Conservation (phyloP, 164 flowering plant genomes). For the Dillenia turbinata region DNA sequence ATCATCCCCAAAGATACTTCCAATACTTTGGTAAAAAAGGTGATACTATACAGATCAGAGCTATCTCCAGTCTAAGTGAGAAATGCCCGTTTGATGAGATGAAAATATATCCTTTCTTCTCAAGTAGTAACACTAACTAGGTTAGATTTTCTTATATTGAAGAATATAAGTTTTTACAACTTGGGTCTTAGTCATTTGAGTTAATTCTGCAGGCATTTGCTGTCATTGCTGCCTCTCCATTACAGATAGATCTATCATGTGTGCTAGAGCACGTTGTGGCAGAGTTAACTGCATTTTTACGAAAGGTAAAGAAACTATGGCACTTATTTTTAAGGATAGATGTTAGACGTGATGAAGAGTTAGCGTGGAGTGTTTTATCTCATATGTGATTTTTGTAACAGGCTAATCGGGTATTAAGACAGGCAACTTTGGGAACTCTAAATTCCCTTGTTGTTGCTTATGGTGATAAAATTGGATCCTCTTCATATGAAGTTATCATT, state of each 20-base stretch:
- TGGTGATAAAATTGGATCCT: constrained; percentile 84
- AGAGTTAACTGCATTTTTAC: constrained; percentile 85
- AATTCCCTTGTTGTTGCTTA: constrained; percentile 90
- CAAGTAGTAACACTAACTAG: too few species aligned
- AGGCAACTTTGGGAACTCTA: constrained; percentile 90
- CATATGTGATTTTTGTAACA: constrained; percentile 22
- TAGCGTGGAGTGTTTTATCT: neutral
- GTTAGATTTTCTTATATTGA: too few species aligned
- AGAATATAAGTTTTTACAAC: too few species aligned
- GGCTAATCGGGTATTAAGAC: constrained; percentile 94
- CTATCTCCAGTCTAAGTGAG: too few species aligned
- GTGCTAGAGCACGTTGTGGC: constrained; percentile 80
- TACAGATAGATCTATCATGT: constrained; percentile 77
- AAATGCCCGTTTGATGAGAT: too few species aligned
- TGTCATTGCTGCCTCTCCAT: constrained; percentile 86
- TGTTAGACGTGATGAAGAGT: too few species aligned
- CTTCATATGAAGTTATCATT: constrained; percentile 90
- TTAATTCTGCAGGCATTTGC: constrained; percentile 74
- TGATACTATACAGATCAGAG: too few species aligned
- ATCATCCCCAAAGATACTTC: too few species aligned
- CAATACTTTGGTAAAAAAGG: too few species aligned
- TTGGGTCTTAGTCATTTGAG: neutral
- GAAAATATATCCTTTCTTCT: too few species aligned
- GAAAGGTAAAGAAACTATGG: constrained; percentile 54
- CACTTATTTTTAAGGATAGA: neutral